A percentile compares a stretch with the other conserved stretches of the same genome.
Conservation (phyloP, 1,139 yeast species). For the Casaregolazyma lundiana region DNA sequence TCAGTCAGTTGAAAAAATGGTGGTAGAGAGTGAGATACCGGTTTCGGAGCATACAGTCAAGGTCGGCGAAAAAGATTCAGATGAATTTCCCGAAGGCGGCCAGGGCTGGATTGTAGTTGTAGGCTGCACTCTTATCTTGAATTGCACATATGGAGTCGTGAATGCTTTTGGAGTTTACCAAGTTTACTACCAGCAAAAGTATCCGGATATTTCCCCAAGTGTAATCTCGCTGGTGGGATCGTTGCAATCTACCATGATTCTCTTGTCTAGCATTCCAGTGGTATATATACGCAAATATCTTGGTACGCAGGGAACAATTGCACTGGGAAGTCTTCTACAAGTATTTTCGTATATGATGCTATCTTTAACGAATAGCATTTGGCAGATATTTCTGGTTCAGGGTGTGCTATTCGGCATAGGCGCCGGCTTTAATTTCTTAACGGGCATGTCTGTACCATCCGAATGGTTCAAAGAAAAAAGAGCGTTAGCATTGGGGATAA, state of each 20-base stretch:
- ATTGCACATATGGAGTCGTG: constrained; percentile 42
- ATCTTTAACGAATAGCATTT: constrained; percentile 45
- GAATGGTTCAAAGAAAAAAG: constrained; percentile 54
- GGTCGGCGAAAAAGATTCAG: constrained; percentile 21
- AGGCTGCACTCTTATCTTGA: constrained; percentile 24
- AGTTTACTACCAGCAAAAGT: constrained; percentile 48
- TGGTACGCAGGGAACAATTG: constrained; percentile 21
- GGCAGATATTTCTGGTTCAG: constrained; percentile 53
- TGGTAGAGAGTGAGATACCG: too few relatives aligned
- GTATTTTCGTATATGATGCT: constrained; percentile 47
- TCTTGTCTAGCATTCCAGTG: constrained; percentile 42
- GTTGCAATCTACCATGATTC: constrained; percentile 46
- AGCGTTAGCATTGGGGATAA: constrained; percentile 54
- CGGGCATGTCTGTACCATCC: constrained; percentile 24
- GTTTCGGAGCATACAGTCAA: too few relatives aligned
- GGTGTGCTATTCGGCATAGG: constrained; percentile 53
- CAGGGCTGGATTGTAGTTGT: constrained; percentile 30
- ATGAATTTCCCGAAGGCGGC: constrained; percentile 29
- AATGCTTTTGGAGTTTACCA: constrained; percentile 58
- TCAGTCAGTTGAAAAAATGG: too few relatives aligned
- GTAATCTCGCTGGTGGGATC: constrained; percentile 49
- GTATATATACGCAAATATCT: constrained; percentile 52
- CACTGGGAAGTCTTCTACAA: constrained; percentile 45
- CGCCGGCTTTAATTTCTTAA: constrained; percentile 25
- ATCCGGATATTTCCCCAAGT: constrained; percentile 36